Evolutionary conservation across 495 filamentous ascomycete genomes (phyloP).

Genomic region (Penicillium desertorum): DNA sequence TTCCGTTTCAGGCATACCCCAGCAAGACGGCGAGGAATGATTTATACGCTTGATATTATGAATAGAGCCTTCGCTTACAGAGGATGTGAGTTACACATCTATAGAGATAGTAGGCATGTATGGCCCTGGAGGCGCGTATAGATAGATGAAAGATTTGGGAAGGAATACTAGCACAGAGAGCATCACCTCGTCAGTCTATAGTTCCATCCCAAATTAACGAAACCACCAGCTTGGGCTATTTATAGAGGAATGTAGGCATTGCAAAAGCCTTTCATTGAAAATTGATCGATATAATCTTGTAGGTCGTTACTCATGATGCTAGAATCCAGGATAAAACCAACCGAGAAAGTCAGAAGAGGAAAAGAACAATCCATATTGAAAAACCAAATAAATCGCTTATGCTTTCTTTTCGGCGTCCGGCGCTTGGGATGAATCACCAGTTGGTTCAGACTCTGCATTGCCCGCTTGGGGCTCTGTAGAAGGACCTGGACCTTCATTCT

Average conservation of each 20-base stretch:
- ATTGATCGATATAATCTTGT: constrained; percentile 19
- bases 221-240: background rate
- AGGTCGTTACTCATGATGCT: constrained; percentile 35
- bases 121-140: background rate
- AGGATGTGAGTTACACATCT: background rate
- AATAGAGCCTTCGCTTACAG: background rate
- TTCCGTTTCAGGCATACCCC: background rate
- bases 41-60: too few relatives aligned
- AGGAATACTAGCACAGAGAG: background rate
- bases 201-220: background rate
- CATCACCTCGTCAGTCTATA: background rate
- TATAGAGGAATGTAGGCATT: background rate
- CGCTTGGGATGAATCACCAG: constrained; percentile 14
- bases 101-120: background rate
- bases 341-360: constrained; percentile 6
- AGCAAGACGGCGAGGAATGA: background rate
- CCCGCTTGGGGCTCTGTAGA: constrained; percentile 11
- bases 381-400: constrained; percentile 3
- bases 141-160: background rate
- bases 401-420: constrained; percentile 20
- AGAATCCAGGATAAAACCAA: constrained; percentile 13
- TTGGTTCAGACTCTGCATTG: constrained; percentile 7
- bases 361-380: background rate
- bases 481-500: constrained; percentile 10
- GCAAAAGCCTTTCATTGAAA: constrained; percentile 4